Evolutionary conservation across 352 stramenopile species (phyloP), one percentile per base, ranked within the genome.

Genomic region (Phytophthora sp.): DNA sequence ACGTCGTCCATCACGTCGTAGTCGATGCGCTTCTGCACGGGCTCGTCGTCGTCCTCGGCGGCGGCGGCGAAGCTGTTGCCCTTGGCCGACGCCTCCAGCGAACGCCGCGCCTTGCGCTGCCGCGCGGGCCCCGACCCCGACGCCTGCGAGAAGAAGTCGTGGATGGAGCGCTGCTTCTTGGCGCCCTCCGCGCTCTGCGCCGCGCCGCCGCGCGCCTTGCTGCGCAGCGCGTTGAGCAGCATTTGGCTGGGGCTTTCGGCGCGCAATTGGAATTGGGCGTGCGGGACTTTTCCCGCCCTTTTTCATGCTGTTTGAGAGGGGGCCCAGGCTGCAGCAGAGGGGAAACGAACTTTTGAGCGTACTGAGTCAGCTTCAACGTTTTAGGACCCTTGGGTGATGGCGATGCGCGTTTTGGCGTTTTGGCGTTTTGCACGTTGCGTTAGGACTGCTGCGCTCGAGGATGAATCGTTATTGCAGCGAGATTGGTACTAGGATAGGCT

Each of bases 161-260:
- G 83, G 57, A 95, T 90, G 10, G 84, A 93, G 24, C 87, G 84
- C 71, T 95, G 87, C 61, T 92, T 94, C 74, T 91, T 92, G 55
- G 52, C 50, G 4, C 44, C n/a, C 4, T 8, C 26, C 28, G 45
- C 39, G 13, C 39, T 7, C 42, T 56, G 45, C 43, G 63, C 30
- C 44, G 35, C 13, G 32, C n/a, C 13, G 50, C 53, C 30, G 23
- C 60, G 66, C 23, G 66, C 28, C 62, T 84, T 84, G 49, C 26
- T 77, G 12, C 73, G 76, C 46, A 79, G 54, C 21, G 68, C 61
- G 48, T 71, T 79, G 48, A 84, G 56, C 54, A 84, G 44, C 69
- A 77, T 72, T 7, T 18, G 11, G 12, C 7, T 38, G 15, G 3
- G 15, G 2, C 34, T 41, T 23, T n/a, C n/a, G n/a, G n/a, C n/a